Percentiles rank a stretch among this genome's conserved stretches.
Evolutionary conservation across 495 filamentous ascomycete genomes (phyloP).

Genomic region (Beverwykella pulmonaria): DNA sequence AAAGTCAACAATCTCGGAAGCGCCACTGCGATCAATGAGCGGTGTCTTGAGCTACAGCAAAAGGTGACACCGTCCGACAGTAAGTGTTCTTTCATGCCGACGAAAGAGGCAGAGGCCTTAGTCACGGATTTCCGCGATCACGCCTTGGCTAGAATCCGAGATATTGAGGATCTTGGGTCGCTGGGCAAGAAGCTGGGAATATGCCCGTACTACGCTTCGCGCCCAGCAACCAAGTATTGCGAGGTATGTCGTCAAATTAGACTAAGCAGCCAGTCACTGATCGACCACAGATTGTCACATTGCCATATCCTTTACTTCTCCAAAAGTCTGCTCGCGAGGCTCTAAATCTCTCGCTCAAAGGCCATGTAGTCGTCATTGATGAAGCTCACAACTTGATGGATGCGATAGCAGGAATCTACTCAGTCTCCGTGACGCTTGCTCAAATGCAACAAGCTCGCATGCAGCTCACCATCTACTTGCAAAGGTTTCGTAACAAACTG

Average conservation of each 20-base stretch:
- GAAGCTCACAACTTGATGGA: slow-evolving; percentile 99
- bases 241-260: slow-evolving; percentile 55
- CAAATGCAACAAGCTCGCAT: slow-evolving; percentile 72
- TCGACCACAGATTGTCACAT: slow-evolving; percentile 73
- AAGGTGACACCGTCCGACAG: slow-evolving; percentile 64
- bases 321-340: slow-evolving; percentile 90
- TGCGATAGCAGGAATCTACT: slow-evolving; percentile 84
- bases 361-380: slow-evolving; percentile 89
- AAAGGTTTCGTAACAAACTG: slow-evolving; percentile 82
- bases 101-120: slow-evolving; percentile 68
- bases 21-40: slow-evolving; percentile 86
- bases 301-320: slow-evolving; percentile 89
- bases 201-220: slow-evolving; percentile 95
- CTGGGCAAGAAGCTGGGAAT: slow-evolving; percentile 79
- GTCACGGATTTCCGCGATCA: slow-evolving; percentile 87
- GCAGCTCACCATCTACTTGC: slow-evolving; percentile 79
- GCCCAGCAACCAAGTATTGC: slow-evolving; percentile 75
- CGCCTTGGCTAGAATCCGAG: slow-evolving; percentile 78
- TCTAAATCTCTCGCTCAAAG: slow-evolving; percentile 79
- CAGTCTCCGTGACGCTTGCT: slow-evolving; percentile 68
- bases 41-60: slow-evolving; percentile 90
- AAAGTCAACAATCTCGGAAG: slow-evolving; percentile 71
- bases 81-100: slow-evolving; percentile 79
- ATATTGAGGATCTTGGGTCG: slow-evolving; percentile 87
- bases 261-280: not conserved